Base-by-base conservation (phyloP, 139 green algal genomes). In the Chlamydomonas eustigma region DNA sequence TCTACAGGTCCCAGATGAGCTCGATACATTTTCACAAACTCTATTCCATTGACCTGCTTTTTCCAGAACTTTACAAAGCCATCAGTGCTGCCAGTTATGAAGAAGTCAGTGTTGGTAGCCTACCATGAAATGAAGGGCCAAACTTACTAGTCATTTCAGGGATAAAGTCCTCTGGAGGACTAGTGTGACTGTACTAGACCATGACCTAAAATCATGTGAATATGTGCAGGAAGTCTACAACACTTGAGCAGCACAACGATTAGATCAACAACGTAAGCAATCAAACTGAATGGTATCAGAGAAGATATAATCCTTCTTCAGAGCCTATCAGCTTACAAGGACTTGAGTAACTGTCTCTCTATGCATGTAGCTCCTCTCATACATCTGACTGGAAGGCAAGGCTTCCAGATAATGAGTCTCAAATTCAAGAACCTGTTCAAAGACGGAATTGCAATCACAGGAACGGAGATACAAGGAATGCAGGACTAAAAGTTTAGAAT, bases 31-130 rank as follows among this genome's bases (percentile, higher is more conserved):
- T 88, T 85, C 2, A 84, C 71, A 77, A 87, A 87, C 74, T 87
- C 94, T 8, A 98, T 83, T 52, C 93, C 92, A n/a, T 79, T 58
- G 1, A 84, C 37, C 64, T 84, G 79, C 84, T 98, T 98, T 81
- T 97, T 98, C 96, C 96, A 99, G 77, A 99, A 98, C 87, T 98
- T 99, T n/a, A 99, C 39, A 79, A 93, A 88, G 2, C 96, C 94
- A 75, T 97, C 93, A 2, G 83, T 50, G 37, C 79, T 91, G 35
- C 81, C 93, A 2, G 92, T 98, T 52, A 98, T 89, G 52, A 97
- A 74, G 73, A 97, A 97, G 64, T 88, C 82, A 32, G 73, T 84
- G 8, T 52, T 50, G 2, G 82, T 88, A 2, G 77, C 73, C 85
- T 88, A 73, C 34, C 37, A 22, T 65, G 37, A 18, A 18, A 70